Conservation (phyloP, 768 basidiomycete species). For the Tricholoma furcatifolium region DNA sequence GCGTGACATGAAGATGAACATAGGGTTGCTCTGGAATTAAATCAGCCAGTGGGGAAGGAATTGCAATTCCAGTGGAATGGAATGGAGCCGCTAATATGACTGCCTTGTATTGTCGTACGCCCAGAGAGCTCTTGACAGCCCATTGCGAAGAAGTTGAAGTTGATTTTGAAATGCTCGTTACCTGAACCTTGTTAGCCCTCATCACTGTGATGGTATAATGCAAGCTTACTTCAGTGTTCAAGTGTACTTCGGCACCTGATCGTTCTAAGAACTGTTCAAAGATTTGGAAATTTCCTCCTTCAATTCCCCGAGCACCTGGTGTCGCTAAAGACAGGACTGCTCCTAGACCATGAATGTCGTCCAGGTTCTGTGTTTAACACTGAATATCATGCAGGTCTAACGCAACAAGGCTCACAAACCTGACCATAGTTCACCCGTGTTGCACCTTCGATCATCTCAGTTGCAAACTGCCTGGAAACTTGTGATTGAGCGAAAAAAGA, state of each 20-base stretch:
- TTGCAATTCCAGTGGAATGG: conserved; percentile 59
- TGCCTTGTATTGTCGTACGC: conserved; percentile 57
- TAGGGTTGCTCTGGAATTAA: conserved; percentile 73
- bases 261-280: conserved; percentile 78
- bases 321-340: conserved; percentile 74
- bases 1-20: conserved; percentile 84
- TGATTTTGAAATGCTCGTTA: conserved; percentile 47
- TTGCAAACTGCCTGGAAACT: conserved; percentile 56
- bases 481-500: conserved; percentile 57
- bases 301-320: conserved; percentile 58
- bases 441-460: conserved; percentile 77
- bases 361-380: conserved; percentile 48
- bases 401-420: conserved; percentile 31
- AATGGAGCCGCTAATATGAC: conserved; percentile 89
- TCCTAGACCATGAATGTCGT: conserved; percentile 74
- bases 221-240: conserved; percentile 62
- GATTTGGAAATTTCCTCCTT: conserved; percentile 81
- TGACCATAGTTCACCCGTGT: conserved; percentile 86
- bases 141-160: conserved; percentile 45
- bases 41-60: conserved; percentile 46
- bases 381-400: conserved; percentile 1
- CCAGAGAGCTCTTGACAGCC: conserved; percentile 49
- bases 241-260: conserved; percentile 66
- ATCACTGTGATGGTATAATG: not conserved
- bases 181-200: conserved; percentile 32